phyloP scores from a whole-genome alignment of 495 filamentous ascomycete species.

The Aspergillus egyptiacus region DNA sequence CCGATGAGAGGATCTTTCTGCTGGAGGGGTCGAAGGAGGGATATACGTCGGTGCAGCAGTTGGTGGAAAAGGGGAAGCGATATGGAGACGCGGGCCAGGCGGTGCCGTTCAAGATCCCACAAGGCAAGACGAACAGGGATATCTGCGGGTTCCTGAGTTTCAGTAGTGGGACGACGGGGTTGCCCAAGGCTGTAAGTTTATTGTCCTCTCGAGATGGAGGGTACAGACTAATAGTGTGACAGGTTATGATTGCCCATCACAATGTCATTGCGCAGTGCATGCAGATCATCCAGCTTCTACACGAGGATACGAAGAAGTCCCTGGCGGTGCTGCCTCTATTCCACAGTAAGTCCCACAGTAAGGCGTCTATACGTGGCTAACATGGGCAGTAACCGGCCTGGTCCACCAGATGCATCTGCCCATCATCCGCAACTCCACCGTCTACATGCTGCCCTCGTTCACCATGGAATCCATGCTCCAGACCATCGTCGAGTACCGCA shows the following conservation, averaged over 20 bases:
- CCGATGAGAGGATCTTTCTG: slow-evolving; percentile 44
- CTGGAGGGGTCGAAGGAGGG: slow-evolving; percentile 47
- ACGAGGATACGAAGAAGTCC: slow-evolving; percentile 39
- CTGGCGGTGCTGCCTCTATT: slow-evolving; percentile 53
- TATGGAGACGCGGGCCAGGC: slow-evolving; percentile 33
- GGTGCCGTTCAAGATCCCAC: slow-evolving; percentile 37
- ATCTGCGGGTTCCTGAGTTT: slow-evolving; percentile 53
- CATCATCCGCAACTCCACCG: slow-evolving; percentile 48
- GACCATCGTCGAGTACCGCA: slow-evolving; percentile 44
- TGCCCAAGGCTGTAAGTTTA: slow-evolving; percentile 27
- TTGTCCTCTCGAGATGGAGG: slow-evolving; percentile 13
- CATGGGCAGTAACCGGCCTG: slow-evolving; percentile 42
- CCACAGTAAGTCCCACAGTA: slow-evolving; percentile 31
- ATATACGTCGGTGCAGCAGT: slow-evolving; percentile 44
- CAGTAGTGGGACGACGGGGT: slow-evolving; percentile 36
- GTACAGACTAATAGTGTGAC: slow-evolving; percentile 22
- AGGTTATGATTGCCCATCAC: slow-evolving; percentile 57
- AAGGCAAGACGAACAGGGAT: slow-evolving; percentile 47
- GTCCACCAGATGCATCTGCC: slow-evolving; percentile 57
- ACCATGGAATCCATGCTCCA: slow-evolving; percentile 51
- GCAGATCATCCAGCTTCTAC: slow-evolving; percentile 47
- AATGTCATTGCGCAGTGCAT: slow-evolving; percentile 60
- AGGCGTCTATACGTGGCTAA: not conserved
- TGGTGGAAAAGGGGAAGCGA: slow-evolving; percentile 40
- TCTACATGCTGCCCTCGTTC: slow-evolving; percentile 56